Percentiles rank a stretch among this genome's conserved stretches.
phyloP scores from a whole-genome alignment of 768 basidiomycete genomes.

The Pulveroboletus ravenelii region DNA sequence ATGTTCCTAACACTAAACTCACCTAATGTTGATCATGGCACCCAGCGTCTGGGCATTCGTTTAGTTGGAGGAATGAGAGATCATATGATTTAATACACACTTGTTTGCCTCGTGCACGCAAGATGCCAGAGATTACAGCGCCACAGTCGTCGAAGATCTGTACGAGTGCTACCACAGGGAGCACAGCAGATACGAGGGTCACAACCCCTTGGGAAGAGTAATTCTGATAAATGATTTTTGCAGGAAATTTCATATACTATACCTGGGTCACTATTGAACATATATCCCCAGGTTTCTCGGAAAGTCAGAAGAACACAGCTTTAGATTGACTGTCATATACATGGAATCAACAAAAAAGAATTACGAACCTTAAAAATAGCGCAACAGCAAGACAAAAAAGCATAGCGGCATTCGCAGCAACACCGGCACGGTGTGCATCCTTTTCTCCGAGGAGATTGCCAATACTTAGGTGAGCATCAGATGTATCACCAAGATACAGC shows the following conservation, averaged over 20 bases:
- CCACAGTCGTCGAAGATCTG: slow-evolving; percentile 78
- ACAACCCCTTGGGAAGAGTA: slow-evolving; percentile 16
- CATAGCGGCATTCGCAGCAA: slow-evolving; percentile 63
- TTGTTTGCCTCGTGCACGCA: slow-evolving; percentile 81
- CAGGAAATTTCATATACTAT: not conserved
- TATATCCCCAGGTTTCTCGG: slow-evolving; percentile 61
- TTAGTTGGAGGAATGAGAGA: no score
- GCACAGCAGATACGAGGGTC: slow-evolving; percentile 49
- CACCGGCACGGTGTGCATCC: slow-evolving; percentile 64
- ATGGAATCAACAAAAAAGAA: not conserved
- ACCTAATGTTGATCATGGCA: slow-evolving; percentile 75
- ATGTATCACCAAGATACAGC: not conserved
- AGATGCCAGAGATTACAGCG: slow-evolving; percentile 70
- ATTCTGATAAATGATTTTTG: no score
- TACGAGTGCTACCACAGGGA: slow-evolving; percentile 75
- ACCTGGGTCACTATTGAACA: slow-evolving; percentile 72
- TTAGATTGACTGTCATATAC: no score
- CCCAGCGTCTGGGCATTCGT: slow-evolving; percentile 51
- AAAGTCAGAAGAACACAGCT: slow-evolving; percentile 52
- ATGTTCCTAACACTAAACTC: slow-evolving; percentile 7
- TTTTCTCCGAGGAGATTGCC: slow-evolving; percentile 86
- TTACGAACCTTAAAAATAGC: slow-evolving; percentile 51
- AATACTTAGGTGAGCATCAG: slow-evolving; percentile 43
- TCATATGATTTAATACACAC: slow-evolving; percentile 24
- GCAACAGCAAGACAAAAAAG: slow-evolving; percentile 60